phyloP scores from a whole-genome alignment of 805 yeast genomes.

The Wickerhamiella siamensis region DNA sequence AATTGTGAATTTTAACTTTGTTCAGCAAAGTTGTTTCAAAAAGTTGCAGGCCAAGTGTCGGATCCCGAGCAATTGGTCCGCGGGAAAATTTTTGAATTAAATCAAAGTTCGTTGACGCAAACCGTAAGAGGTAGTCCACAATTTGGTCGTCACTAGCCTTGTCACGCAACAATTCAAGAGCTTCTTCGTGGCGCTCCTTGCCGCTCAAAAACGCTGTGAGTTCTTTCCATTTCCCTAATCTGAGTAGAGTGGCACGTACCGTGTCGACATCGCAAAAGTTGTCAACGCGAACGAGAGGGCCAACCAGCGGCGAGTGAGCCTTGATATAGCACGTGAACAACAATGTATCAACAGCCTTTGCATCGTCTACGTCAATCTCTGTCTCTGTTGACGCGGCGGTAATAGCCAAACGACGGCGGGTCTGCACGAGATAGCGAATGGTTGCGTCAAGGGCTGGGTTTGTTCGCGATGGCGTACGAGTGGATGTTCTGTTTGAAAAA shows the following conservation, averaged over 20 bases:
- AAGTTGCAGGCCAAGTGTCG: background rate
- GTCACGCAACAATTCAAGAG: slow-evolving; percentile 43
- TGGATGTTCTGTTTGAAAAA: background rate
- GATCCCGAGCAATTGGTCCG: background rate
- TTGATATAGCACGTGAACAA: slow-evolving; percentile 60
- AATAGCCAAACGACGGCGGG: slow-evolving; percentile 6
- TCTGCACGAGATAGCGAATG: background rate
- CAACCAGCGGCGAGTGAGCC: slow-evolving; percentile 59
- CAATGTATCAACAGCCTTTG: slow-evolving; percentile 53
- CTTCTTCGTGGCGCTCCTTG: slow-evolving; percentile 47
- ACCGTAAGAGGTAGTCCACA: slow-evolving; percentile 18
- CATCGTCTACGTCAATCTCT: slow-evolving; percentile 18
- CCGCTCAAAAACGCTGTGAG: slow-evolving; percentile 64
- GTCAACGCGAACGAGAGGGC: slow-evolving; percentile 63
- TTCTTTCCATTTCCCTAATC: slow-evolving; percentile 40
- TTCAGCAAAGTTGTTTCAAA: background rate
- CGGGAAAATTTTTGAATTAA: slow-evolving; percentile 1
- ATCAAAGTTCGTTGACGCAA: slow-evolving; percentile 5
- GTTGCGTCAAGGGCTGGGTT: background rate
- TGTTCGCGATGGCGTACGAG: background rate
- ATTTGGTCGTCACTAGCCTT: slow-evolving; percentile 19
- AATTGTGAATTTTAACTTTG: slow-evolving; percentile 2
- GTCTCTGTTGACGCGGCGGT: background rate
- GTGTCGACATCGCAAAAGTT: slow-evolving; percentile 57
- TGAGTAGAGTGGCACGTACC: slow-evolving; percentile 40